Evolutionary conservation across 78 protist genomes (phyloP).

Genomic region (Guillardia theta): DNA sequence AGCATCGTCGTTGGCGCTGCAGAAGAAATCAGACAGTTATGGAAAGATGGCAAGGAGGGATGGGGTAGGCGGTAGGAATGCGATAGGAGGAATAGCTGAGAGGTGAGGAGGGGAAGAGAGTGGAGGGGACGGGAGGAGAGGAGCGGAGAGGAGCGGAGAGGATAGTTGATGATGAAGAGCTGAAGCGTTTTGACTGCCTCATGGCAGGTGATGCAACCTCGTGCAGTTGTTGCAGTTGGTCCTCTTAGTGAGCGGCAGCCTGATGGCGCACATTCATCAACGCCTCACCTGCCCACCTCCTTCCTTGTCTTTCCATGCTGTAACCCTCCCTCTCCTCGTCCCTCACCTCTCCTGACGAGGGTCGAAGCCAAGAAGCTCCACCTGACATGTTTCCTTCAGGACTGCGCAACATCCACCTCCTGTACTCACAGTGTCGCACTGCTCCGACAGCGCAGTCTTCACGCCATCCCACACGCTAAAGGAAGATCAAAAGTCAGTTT

Average conservation of each 20-base stretch:
- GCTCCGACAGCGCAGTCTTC: background rate
- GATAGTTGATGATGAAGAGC: too few species aligned
- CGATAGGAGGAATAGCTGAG: too few species aligned
- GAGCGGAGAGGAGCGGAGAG: too few species aligned
- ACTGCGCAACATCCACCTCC: background rate
- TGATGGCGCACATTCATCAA: background rate
- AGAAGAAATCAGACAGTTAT: too few species aligned
- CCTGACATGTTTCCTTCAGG: background rate
- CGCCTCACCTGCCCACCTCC: background rate
- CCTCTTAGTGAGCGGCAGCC: background rate
- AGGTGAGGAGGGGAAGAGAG: too few species aligned
- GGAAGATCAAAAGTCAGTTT: background rate
- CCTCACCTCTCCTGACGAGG: background rate
- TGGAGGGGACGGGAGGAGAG: too few species aligned
- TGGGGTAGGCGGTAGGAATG: too few species aligned
- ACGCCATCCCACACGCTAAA: conserved; percentile 22
- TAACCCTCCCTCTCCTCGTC: background rate
- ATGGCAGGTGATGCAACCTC: too few species aligned
- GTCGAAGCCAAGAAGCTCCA: background rate
- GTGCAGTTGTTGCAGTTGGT: conserved; percentile 17
- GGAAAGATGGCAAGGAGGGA: too few species aligned
- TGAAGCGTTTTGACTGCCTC: too few species aligned
- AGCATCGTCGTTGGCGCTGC: too few species aligned
- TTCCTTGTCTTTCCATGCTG: background rate
- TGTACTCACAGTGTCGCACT: background rate